Conservation (phyloP, 441 rosid genomes). For the Aleurites moluccanus region DNA sequence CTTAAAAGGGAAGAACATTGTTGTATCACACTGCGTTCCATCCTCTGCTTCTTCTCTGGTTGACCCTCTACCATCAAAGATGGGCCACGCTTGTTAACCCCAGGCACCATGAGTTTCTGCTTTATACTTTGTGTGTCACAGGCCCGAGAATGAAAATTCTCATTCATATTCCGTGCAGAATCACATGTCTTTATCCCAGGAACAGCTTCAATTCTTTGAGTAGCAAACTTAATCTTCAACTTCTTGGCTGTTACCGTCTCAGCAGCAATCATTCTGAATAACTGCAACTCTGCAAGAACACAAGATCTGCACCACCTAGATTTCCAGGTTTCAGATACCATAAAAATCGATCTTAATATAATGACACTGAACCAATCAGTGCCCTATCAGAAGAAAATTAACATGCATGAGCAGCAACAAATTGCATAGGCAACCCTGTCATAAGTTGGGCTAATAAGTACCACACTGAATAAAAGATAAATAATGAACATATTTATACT, state of each 20-base stretch:
- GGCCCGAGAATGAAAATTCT: slow-evolving; percentile 21
- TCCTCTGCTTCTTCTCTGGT: slow-evolving; percentile 51
- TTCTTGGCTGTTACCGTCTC: slow-evolving; percentile 40
- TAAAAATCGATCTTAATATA: not conserved
- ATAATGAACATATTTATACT: not conserved
- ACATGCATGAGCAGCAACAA: slow-evolving; percentile 15
- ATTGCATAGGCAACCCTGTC: not conserved
- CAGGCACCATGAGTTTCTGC: slow-evolving; percentile 12
- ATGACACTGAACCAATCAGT: slow-evolving; percentile 27
- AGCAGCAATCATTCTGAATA: slow-evolving; percentile 43
- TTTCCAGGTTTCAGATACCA: slow-evolving; percentile 3
- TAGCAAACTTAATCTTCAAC: slow-evolving; percentile 53
- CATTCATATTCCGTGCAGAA: slow-evolving; percentile 18
- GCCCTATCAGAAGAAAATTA: slow-evolving; percentile 20
- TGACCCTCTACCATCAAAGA: slow-evolving; percentile 35
- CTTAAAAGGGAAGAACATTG: slow-evolving; percentile 55
- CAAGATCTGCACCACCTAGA: not conserved
- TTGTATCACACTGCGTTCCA: slow-evolving; percentile 47
- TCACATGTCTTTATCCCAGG: slow-evolving; percentile 31
- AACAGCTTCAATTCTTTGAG: slow-evolving; percentile 36
- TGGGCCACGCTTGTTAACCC: slow-evolving; percentile 46
- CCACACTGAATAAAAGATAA: not conserved
- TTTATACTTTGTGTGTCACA: slow-evolving; percentile 19
- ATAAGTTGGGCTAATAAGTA: not conserved
- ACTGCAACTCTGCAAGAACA: slow-evolving; percentile 9